Evolutionary conservation across 2,329 filamentous ascomycete genomes (phyloP), one percentile per base, ranked within the genome.

Genomic region (Xylaria sp.): DNA sequence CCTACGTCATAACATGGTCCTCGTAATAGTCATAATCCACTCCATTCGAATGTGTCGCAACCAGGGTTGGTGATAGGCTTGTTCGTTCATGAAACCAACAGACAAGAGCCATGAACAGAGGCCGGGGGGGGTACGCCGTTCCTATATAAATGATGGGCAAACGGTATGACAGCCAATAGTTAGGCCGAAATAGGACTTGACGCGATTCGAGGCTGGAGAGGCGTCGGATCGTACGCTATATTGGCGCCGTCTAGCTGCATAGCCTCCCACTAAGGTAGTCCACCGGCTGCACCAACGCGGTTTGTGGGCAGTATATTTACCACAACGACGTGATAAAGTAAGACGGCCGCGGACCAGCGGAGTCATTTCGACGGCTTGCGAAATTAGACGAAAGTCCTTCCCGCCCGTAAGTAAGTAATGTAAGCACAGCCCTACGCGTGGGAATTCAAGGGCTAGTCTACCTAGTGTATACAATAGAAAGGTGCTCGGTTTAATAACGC

Each of bases 261-360:
- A 63, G 66, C 66, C 63, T 68, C 66, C 38, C 58, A 33, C 56
- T 45, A 60, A 50, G 27, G 27, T 13, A n/a, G 53, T 42, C 50
- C 29, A 57, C 38, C 36, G 55, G 61, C 57, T 61, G 59, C 55
- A 63, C 54, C 54, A 47, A 38, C 51, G 33, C 31, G 17, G 17
- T 17, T 20, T 20, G 54, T 58, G 63, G 54, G 54, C 42, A 42
- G 42, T 42, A 25, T 17, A 38, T 17, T 31, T 53, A 45, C 29
- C 29, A 33, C 22, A 31, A 17, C 29, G 36, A 29, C n/a, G 17
- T 15, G 25, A 45, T 13, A 55, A 44, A 17, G 47, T 59, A 64
- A 64, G 56, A 67, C 61, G 59, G 15, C 51, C 29, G 27, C 36
- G 51, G 55, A 39, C 64, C 42, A 42, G 22, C 17, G 45, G 47